phyloP scores from a whole-genome alignment of 2,329 filamentous ascomycete species.

The Sphaerulina musiva region DNA sequence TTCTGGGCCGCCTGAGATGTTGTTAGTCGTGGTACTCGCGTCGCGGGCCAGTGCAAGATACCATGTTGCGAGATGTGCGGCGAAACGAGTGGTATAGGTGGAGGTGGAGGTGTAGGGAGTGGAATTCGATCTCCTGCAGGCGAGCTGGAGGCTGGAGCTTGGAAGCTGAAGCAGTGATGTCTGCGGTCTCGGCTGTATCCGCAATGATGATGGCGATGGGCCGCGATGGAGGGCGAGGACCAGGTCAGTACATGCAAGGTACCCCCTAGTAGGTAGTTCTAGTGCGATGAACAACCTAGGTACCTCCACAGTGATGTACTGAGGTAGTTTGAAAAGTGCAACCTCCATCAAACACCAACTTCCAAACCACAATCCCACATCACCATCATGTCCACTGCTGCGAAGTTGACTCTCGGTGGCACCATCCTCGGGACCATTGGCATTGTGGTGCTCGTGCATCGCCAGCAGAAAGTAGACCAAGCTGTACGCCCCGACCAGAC shows the following conservation, averaged over 20 bases:
- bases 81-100: conserved; percentile 4
- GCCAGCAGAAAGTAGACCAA: conserved; percentile 77
- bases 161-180: neutral
- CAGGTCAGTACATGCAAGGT: too few species aligned
- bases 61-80: conserved; percentile 12
- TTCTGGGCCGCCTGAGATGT: conserved; percentile 81
- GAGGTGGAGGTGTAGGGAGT: neutral
- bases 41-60: neutral
- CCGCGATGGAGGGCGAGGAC: neutral
- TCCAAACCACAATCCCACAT: neutral
- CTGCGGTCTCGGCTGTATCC: neutral
- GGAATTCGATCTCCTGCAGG: neutral
- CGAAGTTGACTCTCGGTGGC: conserved; percentile 73
- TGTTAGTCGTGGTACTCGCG: conserved; percentile 8
- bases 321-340: too few species aligned
- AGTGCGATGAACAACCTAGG: too few species aligned
- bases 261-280: too few species aligned
- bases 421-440: conserved; percentile 69
- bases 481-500: conserved; percentile 50
- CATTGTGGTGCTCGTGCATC: conserved; percentile 82
- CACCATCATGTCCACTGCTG: conserved; percentile 71
- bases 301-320: too few species aligned
- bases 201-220: neutral
- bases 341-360: too few species aligned
- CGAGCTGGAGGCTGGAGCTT: conserved; percentile 9